Evolutionary conservation across 2,329 filamentous ascomycete species (phyloP).

Genomic region (Xylaria sp.): DNA sequence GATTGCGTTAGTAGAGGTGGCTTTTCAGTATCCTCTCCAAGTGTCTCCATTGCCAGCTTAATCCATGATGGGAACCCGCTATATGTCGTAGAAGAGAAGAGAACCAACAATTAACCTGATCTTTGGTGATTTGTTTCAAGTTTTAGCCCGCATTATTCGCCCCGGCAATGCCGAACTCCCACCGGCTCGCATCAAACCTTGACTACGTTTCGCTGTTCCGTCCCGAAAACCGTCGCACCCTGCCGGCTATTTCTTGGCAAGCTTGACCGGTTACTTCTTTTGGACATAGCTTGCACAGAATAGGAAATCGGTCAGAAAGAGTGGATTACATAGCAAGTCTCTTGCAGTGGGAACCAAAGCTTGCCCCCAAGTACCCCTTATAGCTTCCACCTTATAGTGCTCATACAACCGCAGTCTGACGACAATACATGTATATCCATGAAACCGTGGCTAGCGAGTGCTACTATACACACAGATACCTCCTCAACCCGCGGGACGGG

Average conservation of each 20-base stretch:
- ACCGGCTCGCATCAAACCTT: constrained; percentile 31
- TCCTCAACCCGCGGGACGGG: constrained; percentile 27
- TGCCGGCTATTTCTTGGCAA: constrained; percentile 43
- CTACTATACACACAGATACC: constrained; percentile 21
- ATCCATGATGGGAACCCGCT: constrained; percentile 11
- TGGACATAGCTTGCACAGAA: constrained; percentile 39
- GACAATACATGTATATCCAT: constrained; percentile 27
- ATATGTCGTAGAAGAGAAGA: constrained; percentile 25
- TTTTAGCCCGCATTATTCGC: constrained; percentile 40
- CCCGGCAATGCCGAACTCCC: constrained; percentile 40
- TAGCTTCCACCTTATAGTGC: constrained; percentile 7
- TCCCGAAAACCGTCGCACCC: constrained; percentile 46
- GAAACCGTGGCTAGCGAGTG: constrained; percentile 33
- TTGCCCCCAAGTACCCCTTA: constrained; percentile 17
- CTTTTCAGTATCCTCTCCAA: constrained; percentile 13
- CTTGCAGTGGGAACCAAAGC: constrained; percentile 44
- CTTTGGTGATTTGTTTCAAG: constrained; percentile 28
- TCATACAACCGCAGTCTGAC: constrained; percentile 20
- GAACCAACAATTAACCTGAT: constrained; percentile 16
- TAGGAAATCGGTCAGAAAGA: constrained; percentile 44
- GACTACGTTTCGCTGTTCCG: constrained; percentile 37
- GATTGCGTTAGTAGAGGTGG: constrained; percentile 16
- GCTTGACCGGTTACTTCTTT: constrained; percentile 29
- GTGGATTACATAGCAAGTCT: constrained; percentile 38
- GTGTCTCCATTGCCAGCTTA: constrained; percentile 20